A percentile compares a stretch with the other conserved stretches of the same genome.
Evolutionary conservation across 176 grass and related monocot species (phyloP).

Genomic region (Alopecurus myosuroides): DNA sequence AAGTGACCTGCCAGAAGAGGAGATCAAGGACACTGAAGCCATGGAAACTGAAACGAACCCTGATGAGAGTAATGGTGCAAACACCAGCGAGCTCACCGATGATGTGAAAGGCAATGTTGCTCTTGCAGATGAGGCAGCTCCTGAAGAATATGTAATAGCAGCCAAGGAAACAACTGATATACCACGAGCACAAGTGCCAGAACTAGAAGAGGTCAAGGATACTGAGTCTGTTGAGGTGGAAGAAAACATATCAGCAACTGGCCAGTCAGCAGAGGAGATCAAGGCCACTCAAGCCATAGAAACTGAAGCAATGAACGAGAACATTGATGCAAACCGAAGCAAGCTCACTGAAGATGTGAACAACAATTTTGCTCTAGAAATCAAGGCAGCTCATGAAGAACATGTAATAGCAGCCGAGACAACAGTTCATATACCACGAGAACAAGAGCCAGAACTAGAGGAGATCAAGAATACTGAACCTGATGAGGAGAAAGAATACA

Average conservation of each 20-base stretch:
- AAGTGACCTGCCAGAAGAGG: not conserved
- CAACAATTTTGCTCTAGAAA: not conserved
- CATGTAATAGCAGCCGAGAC: not conserved
- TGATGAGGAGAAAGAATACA: constrained; percentile 13
- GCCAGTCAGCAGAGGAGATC: not conserved
- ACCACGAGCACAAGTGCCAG: not conserved
- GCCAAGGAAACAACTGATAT: constrained; percentile 1
- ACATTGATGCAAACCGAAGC: not conserved
- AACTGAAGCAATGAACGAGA: constrained; percentile 15
- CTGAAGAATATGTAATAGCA: constrained; percentile 1
- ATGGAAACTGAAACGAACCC: no score
- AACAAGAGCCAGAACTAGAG: constrained; percentile 7
- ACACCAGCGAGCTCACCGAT: constrained; percentile 3
- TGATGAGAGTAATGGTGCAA: not conserved
- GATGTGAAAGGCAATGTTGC: constrained; percentile 1
- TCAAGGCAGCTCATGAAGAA: not conserved
- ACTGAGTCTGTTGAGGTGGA: constrained; percentile 11
- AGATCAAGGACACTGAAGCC: not conserved
- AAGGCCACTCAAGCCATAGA: constrained; percentile 4
- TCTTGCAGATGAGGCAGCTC: not conserved
- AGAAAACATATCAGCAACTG: not conserved
- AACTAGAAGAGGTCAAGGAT: constrained; percentile 29
- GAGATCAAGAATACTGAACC: constrained; percentile 21
- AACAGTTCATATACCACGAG: not conserved
- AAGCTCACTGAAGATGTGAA: not conserved